These are phyloP conservation scores for Tuber aestivum DNA, from an alignment of 495 filamentous ascomycete species.

Conservation along the genomic window DNA sequence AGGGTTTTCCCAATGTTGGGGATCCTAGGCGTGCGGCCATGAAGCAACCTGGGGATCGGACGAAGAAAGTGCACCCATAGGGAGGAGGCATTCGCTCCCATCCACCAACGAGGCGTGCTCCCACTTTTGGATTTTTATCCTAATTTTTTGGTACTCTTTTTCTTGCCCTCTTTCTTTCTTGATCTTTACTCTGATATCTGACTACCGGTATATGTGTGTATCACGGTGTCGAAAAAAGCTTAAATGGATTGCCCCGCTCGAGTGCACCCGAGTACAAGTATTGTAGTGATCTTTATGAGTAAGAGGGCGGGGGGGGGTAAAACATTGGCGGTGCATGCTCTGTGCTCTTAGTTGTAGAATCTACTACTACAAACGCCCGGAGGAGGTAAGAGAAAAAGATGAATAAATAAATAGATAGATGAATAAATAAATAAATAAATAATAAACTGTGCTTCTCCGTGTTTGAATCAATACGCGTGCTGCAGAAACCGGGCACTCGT, in stretches of 20 bases:
- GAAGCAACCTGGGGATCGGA: constrained; percentile 3
- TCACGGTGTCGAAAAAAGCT: neutral
- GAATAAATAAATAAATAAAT: constrained; percentile 8
- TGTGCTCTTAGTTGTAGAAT: neutral
- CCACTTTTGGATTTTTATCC: neutral
- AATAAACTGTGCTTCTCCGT: constrained; percentile 31
- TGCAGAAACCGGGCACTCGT: constrained; percentile 29
- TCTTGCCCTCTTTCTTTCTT: neutral
- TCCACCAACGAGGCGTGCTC: neutral
- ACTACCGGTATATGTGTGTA: neutral
- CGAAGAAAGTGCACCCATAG: neutral
- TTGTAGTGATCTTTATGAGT: neutral
- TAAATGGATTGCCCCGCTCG: neutral
- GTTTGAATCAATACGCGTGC: constrained; percentile 37
- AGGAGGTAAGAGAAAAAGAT: neutral
- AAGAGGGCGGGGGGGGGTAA: neutral
- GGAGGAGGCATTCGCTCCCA: neutral
- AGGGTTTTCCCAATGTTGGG: neutral
- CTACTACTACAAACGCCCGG: neutral
- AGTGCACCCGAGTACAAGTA: too few species aligned
- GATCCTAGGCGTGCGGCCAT: constrained; percentile 1
- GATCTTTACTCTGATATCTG: neutral
- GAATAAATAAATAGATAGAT: too few species aligned
- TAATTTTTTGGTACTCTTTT: neutral
- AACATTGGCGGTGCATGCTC: neutral